Conservation (phyloP, 1,139 yeast genomes). For the Groenewaldozyma sp. region DNA sequence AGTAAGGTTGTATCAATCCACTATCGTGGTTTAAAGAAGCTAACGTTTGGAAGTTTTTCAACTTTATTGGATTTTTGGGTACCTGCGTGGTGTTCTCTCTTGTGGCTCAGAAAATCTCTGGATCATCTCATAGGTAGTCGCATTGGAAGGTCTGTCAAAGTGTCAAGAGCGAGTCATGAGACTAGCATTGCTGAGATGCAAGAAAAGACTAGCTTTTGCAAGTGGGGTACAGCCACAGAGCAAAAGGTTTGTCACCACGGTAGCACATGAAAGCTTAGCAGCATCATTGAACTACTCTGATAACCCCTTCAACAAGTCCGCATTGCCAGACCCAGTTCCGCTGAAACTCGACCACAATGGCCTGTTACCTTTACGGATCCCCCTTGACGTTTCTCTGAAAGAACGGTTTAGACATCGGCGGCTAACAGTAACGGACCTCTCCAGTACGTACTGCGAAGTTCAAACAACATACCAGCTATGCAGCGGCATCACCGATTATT, state of each 20-base stretch:
- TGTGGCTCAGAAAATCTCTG: constrained; percentile 52
- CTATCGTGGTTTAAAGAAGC: neutral
- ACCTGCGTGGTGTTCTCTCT: constrained; percentile 74
- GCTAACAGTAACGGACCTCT: constrained; percentile 23
- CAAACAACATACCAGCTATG: constrained; percentile 16
- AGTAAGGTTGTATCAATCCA: constrained; percentile 14
- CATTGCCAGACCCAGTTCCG: neutral
- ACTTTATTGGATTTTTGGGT: constrained; percentile 69
- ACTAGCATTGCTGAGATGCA: no score
- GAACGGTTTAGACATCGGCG: constrained; percentile 13
- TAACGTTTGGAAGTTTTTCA: constrained; percentile 42
- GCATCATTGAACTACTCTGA: no score
- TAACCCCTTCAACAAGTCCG: constrained; percentile 1
- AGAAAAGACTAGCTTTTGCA: no score
- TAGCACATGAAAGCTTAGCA: no score
- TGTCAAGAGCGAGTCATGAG: no score
- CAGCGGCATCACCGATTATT: constrained; percentile 4
- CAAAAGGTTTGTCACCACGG: no score
- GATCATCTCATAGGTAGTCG: no score
- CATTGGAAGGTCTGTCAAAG: no score
- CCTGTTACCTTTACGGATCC: constrained; percentile 3
- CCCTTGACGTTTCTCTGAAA: constrained; percentile 8
- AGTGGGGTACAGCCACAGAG: no score
- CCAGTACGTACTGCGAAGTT: constrained; percentile 24
- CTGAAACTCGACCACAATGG: constrained; percentile 4